Conservation (phyloP, 345 rosid genomes). For the Moricandia moricandioides region DNA sequence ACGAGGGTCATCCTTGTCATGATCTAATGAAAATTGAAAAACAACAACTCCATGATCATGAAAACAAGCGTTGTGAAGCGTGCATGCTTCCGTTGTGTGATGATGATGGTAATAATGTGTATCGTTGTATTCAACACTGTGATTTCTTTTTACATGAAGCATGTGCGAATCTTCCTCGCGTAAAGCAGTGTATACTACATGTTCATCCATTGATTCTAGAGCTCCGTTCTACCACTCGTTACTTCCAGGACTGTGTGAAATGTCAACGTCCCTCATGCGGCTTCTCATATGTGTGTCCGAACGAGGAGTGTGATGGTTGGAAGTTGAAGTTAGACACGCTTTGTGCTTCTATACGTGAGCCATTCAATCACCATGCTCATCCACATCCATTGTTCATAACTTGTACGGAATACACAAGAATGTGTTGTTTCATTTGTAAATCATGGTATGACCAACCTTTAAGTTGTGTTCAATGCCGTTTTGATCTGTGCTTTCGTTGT, state of each 20-base stretch:
- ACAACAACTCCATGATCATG: neutral
- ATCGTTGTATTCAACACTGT: conserved; percentile 3
- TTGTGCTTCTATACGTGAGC: neutral
- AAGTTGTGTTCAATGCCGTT: neutral
- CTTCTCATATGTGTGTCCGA: neutral
- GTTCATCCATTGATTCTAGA: neutral
- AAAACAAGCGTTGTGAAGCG: neutral
- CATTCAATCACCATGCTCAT: neutral
- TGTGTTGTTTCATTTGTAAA: neutral
- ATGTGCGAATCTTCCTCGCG: conserved; percentile 6
- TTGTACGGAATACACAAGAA: neutral
- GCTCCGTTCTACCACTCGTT: neutral
- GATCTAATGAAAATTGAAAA: neutral
- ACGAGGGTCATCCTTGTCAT: neutral
- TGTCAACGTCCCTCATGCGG: neutral
- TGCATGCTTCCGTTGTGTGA: neutral
- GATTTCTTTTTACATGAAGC: conserved; percentile 17
- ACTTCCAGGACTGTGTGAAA: neutral
- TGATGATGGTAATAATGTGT: neutral
- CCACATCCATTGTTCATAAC: neutral
- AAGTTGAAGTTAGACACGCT: neutral
- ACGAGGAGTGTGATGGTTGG: neutral
- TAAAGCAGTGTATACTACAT: neutral
- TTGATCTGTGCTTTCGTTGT: neutral
- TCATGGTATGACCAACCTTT: neutral